These are phyloP conservation scores for Arthromyces matolae DNA, from an alignment of 768 basidiomycete genomes.

Conservation along the genomic window DNA sequence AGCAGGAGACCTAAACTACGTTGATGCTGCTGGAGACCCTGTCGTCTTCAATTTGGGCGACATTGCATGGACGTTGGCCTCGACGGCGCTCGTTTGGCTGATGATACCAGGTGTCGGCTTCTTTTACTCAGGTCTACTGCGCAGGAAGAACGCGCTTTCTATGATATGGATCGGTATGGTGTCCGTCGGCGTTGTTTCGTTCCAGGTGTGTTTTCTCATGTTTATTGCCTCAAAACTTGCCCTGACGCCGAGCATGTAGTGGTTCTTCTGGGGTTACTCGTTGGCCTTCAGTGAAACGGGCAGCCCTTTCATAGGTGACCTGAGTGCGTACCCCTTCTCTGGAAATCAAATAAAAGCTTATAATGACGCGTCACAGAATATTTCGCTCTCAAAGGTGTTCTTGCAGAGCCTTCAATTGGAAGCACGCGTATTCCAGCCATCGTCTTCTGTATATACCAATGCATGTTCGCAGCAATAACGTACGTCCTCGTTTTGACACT, in stretches of 20 bases:
- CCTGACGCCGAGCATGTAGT: constrained; percentile 39
- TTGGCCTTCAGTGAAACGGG: constrained; percentile 83
- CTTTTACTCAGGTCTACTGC: constrained; percentile 87
- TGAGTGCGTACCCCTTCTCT: constrained; percentile 48
- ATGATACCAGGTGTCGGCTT: constrained; percentile 86
- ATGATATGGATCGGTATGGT: constrained; percentile 84
- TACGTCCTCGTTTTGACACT: constrained; percentile 31
- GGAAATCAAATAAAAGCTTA: background rate
- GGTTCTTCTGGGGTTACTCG: constrained; percentile 98
- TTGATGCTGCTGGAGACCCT: constrained; percentile 25
- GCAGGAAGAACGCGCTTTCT: constrained; percentile 90
- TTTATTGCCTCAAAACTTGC: background rate
- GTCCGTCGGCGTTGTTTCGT: constrained; percentile 73
- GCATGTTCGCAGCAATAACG: constrained; percentile 90
- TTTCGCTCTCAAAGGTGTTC: constrained; percentile 79
- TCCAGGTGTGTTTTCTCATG: constrained; percentile 57
- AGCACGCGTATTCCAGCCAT: constrained; percentile 67
- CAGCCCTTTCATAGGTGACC: constrained; percentile 75
- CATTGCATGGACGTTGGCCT: constrained; percentile 57
- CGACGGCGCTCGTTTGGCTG: constrained; percentile 79
- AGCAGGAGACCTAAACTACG: constrained; percentile 37
- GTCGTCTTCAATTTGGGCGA: constrained; percentile 46
- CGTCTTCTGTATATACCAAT: constrained; percentile 81
- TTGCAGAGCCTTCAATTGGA: constrained; percentile 71
- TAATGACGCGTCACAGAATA: constrained; percentile 47